Evolutionary conservation across 805 yeast species (phyloP), one percentile per base, ranked within the genome.

Genomic region (Torulaspora microellipsoides): DNA sequence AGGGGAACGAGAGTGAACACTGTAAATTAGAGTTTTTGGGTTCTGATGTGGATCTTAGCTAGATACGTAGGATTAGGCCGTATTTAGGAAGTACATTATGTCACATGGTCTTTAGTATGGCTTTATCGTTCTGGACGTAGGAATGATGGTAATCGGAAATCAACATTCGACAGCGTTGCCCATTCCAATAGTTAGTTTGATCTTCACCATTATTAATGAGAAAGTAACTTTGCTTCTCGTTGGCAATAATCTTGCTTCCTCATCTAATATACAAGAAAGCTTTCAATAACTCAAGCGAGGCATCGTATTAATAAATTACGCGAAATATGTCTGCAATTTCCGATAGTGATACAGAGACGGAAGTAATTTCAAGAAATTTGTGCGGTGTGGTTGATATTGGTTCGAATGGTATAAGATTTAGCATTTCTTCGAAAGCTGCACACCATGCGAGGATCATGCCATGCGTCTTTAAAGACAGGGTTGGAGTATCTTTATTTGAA

Each of bases 371-470:
- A 2, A 66, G 81, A 52, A 76, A 80, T 5, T 58, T 79, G 28
- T 72, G 76, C 13, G 88, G 83, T 8, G 77, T 84, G 36, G 88
- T 83, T 3, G 90, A 85, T 59, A 81, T 85, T 15, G 91, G 90
- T 8, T 80, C 90, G 14, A 81, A 82, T 56, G 90, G 87, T 31
- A 75, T 84, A 36, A 67, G 90, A 40, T 82, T 85, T 56, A 77
- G 85, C 33, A 82, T 84, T 32, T 78, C 87, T 13, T 81, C 88
- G 2, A 72, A 77, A 38, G 82, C 84, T 3, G 70, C 83, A 1
- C 81, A 76, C 48, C 85, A 81, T 59, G 86, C 87, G 1, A 71
- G 93, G 48, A 80, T 81, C 4, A 77, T 85, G 76, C 91, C 93
- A 0, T 81, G 87, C 58, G 80, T 83, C 9, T 84, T 79, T 64